Conservation (phyloP, 2,329 filamentous ascomycete genomes). For the Alternaria tenuissima region DNA sequence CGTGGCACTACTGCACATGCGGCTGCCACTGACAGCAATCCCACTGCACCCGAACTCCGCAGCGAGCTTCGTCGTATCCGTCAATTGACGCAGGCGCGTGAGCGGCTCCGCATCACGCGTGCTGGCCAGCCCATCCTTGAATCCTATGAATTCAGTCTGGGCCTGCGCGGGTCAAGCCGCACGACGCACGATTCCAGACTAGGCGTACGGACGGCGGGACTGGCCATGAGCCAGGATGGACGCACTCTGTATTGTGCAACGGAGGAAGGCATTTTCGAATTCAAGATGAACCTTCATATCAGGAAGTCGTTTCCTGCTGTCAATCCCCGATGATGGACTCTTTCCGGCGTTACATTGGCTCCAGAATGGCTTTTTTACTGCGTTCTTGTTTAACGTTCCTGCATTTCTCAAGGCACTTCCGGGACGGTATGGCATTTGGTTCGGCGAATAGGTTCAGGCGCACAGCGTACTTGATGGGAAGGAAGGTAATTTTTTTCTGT, state of each 20-base stretch:
- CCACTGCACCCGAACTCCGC: constrained; percentile 42
- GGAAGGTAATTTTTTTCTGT: constrained; percentile 8
- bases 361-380: constrained; percentile 1
- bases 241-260: constrained; percentile 57
- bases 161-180: constrained; percentile 36
- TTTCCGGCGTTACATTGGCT: not conserved
- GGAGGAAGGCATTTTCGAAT: constrained; percentile 79
- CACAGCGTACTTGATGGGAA: constrained; percentile 1
- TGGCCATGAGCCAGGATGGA: constrained; percentile 60
- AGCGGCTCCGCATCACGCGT: constrained; percentile 47
- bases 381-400: not conserved
- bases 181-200: constrained; percentile 40
- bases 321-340: constrained; percentile 42
- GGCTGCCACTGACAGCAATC: constrained; percentile 23
- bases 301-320: constrained; percentile 62
- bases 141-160: constrained; percentile 36
- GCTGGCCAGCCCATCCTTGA: constrained; percentile 35
- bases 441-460: constrained; percentile 12
- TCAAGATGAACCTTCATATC: constrained; percentile 69
- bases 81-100: constrained; percentile 48
- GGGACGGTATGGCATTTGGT: constrained; percentile 8
- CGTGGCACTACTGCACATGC: constrained; percentile 22
- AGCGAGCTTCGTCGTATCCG: constrained; percentile 46
- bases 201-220: constrained; percentile 57
- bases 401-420: not conserved